phyloP scores from a whole-genome alignment of 176 grass and related monocot genomes.

The Phoenix dactylifera region DNA sequence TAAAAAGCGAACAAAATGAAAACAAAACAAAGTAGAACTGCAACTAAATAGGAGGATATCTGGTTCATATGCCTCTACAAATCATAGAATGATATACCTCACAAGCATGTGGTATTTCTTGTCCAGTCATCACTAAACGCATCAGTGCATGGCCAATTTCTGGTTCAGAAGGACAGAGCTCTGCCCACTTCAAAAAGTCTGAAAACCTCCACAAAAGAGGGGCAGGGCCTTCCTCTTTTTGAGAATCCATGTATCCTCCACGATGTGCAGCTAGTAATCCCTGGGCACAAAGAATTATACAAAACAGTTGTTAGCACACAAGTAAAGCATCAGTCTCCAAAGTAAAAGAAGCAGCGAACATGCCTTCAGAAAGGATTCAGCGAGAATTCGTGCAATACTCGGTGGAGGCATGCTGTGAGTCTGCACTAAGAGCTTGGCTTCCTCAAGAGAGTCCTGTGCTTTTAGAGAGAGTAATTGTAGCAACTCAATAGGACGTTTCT shows the following conservation, averaged over 20 bases:
- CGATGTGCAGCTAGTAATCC: conserved; percentile 79
- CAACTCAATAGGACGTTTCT: conserved; percentile 82
- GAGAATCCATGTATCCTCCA: conserved; percentile 82
- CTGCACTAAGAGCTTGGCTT: conserved; percentile 81
- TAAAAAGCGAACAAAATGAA: no score
- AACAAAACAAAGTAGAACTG: no score
- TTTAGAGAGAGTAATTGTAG: conserved; percentile 90
- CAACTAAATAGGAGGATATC: no score
- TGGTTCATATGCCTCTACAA: no score
- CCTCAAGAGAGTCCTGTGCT: conserved; percentile 82
- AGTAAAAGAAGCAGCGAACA: conserved; percentile 1
- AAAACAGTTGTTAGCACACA: conserved; percentile 8
- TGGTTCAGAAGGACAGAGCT: conserved; percentile 72
- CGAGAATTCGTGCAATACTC: conserved; percentile 75
- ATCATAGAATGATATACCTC: conserved; percentile 40
- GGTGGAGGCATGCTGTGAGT: conserved; percentile 65
- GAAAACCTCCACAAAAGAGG: conserved; percentile 86
- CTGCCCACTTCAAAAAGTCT: conserved; percentile 93
- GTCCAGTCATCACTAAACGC: conserved; percentile 97
- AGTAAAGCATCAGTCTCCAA: conserved; percentile 9
- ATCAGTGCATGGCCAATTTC: conserved; percentile 96
- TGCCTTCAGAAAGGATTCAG: conserved; percentile 90
- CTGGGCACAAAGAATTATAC: conserved; percentile 31
- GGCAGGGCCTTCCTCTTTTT: conserved; percentile 82
- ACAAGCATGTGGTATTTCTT: conserved; percentile 95